Percentiles rank a stretch among this genome's conserved stretches.
Conservation (phyloP, 208 protist species). For the Acanthamoeba royreba region DNA sequence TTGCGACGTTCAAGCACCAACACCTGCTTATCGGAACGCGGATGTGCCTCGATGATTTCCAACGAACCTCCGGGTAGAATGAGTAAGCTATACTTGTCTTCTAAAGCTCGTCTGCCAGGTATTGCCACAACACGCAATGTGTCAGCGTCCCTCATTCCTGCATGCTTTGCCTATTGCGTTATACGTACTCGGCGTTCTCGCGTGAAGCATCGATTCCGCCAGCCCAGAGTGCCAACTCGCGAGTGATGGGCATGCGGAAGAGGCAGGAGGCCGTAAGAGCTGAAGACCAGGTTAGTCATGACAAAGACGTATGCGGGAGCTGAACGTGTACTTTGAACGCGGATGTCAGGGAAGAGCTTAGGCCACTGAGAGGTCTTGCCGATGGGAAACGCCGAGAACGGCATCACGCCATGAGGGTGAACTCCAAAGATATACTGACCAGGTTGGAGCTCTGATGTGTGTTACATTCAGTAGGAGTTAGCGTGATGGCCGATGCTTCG, state of each 20-base stretch:
- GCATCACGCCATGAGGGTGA: slow-evolving; percentile 3
- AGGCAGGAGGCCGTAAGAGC: neutral
- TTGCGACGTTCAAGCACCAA: neutral
- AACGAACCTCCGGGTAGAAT: neutral
- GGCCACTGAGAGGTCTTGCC: neutral
- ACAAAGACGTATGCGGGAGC: neutral
- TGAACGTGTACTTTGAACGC: neutral
- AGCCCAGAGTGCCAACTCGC: neutral
- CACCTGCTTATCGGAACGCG: neutral
- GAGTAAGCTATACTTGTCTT: neutral
- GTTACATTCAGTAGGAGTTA: neutral
- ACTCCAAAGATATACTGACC: neutral
- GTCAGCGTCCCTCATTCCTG: neutral
- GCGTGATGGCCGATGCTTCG: no score
- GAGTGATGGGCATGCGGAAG: neutral
- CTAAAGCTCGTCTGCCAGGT: neutral
- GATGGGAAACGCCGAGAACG: neutral
- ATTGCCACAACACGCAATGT: neutral
- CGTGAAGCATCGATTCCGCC: neutral
- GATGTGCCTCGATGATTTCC: neutral
- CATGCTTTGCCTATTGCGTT: neutral
- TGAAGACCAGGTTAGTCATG: neutral
- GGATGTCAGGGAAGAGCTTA: neutral
- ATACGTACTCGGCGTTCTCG: neutral
- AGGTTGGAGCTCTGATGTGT: neutral